These are phyloP conservation scores for Phytopythium chamaehyphon DNA, from an alignment of 352 stramenopile genomes.

Conservation along the genomic window DNA sequence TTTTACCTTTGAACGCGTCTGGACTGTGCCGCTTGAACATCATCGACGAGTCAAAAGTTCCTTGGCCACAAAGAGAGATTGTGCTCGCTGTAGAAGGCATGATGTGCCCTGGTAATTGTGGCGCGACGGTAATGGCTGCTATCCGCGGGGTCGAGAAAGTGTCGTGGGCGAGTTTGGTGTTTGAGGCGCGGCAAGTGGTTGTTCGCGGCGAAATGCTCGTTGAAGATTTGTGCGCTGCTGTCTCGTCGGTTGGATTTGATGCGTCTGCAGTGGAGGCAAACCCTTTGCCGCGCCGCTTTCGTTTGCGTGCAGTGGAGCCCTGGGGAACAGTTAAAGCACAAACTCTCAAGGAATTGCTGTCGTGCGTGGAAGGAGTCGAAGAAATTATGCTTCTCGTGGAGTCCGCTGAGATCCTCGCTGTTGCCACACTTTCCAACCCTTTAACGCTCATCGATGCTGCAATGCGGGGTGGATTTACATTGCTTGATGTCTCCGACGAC, in stretches of 20 bases:
- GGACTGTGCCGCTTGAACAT: slow-evolving; percentile 28
- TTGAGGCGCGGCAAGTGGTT: slow-evolving; percentile 55
- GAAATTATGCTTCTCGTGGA: slow-evolving; percentile 52
- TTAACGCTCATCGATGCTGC: slow-evolving; percentile 33
- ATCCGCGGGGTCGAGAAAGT: slow-evolving; percentile 39
- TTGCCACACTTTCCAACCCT: slow-evolving; percentile 44
- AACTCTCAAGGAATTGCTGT: slow-evolving; percentile 22
- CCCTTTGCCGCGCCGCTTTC: slow-evolving; percentile 42
- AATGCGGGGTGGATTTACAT: slow-evolving; percentile 32
- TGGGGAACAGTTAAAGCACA: slow-evolving; percentile 16
- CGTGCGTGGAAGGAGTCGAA: slow-evolving; percentile 60
- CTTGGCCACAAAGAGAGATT: slow-evolving; percentile 59
- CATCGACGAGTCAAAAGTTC: slow-evolving; percentile 27
- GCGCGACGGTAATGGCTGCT: slow-evolving; percentile 63
- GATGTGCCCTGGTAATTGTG: slow-evolving; percentile 81
- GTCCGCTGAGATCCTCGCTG: slow-evolving; percentile 50
- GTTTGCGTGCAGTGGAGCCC: slow-evolving; percentile 45
- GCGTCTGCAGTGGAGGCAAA: slow-evolving; percentile 29
- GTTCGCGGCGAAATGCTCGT: slow-evolving; percentile 45
- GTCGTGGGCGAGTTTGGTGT: slow-evolving; percentile 45
- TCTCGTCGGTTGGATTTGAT: slow-evolving; percentile 67
- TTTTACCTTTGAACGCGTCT: slow-evolving; percentile 21
- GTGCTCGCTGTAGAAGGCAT: slow-evolving; percentile 67
- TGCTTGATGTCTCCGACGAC: slow-evolving; percentile 50
- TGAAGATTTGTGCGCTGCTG: slow-evolving; percentile 27